Base-by-base conservation (phyloP, 2,329 filamentous ascomycete genomes). In the Sporothrix globosa region DNA sequence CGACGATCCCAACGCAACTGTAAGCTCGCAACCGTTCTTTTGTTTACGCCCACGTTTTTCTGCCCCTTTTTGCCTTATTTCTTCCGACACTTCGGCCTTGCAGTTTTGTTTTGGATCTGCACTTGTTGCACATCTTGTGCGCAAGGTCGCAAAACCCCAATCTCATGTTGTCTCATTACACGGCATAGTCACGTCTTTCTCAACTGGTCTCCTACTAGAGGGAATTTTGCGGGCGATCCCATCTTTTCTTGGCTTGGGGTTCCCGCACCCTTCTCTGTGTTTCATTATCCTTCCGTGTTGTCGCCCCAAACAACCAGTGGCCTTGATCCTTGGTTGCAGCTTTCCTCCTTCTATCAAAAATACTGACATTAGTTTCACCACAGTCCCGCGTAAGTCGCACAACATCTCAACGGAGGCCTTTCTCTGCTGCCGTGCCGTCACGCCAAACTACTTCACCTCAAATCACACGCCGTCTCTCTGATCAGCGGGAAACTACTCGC, bases 401-500 rank as follows among this genome's bases (percentile, higher is more conserved):
- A 30, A 79, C 79, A 39, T 80, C 81, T 7, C 82, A 85, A 73
- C 83, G 85, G 54, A 83, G 86, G 11, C 86, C 86, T 5, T 79
- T 87, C 9, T 88, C 87, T 13, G 81, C 84, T 7, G 82, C 82
- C 30, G 78, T 86, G 21, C 81, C 84, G 19, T 79, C 81, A 21
- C 81, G 84, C 72, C 81, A 84, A 61, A 80, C 82, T 21, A 78
- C 80, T 7, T 87, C 86, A 1, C 83, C 86, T 19, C 82, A 81
- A 61, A 73, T 86, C 34, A 78, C 79, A 69, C 84, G 86, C 50
- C 85, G 87, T 30, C 80, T 88, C 52, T 88, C 87, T 2, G 87
- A 89, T 69, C 85, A 86, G 74, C 83, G 85, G 73, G 85, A 87
- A 52, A 81, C 79, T 14, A 78, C 80, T 73, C 78, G 82, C 74